Evolutionary conservation across 345 rosid species (phyloP).

Genomic region (Orychophragmus violaceus): DNA sequence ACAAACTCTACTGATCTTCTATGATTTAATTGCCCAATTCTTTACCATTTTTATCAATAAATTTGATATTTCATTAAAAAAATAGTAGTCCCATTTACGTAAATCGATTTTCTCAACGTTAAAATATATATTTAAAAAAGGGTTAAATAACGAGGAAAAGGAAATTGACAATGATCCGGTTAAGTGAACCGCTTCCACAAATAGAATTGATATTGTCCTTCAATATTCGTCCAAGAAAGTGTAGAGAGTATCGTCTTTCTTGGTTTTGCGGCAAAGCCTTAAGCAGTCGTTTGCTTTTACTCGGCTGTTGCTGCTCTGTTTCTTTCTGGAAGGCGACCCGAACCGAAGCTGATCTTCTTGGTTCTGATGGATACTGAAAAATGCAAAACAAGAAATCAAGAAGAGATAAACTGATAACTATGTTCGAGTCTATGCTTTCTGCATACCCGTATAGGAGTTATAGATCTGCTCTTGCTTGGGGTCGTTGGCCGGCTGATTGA

Average conservation of each 20-base stretch:
- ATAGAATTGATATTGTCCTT: constrained; percentile 16
- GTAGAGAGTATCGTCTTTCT: constrained; percentile 82
- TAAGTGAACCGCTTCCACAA: background rate
- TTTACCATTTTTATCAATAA: too few relatives aligned
- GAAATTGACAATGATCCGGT: background rate
- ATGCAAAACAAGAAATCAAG: constrained; percentile 1
- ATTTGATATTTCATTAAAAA: too few relatives aligned
- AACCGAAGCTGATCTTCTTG: constrained; percentile 74
- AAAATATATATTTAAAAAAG: background rate
- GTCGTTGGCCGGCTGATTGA: constrained; percentile 58
- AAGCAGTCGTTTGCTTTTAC: constrained; percentile 85
- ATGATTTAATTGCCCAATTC: too few relatives aligned
- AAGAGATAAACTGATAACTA: background rate
- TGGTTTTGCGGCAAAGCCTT: constrained; percentile 91
- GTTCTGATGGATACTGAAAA: constrained; percentile 72
- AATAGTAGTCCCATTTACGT: background rate
- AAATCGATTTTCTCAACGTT: background rate
- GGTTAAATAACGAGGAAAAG: background rate
- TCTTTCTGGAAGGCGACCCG: constrained; percentile 45
- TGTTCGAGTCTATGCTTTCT: background rate
- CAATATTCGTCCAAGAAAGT: constrained; percentile 85
- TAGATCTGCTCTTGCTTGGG: constrained; percentile 56
- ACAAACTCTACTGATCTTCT: too few relatives aligned
- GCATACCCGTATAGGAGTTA: constrained; percentile 66
- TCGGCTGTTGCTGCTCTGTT: constrained; percentile 46